These are phyloP conservation scores for Plasmodiophora brassicae DNA, from an alignment of 208 protist species.

Conservation along the genomic window DNA sequence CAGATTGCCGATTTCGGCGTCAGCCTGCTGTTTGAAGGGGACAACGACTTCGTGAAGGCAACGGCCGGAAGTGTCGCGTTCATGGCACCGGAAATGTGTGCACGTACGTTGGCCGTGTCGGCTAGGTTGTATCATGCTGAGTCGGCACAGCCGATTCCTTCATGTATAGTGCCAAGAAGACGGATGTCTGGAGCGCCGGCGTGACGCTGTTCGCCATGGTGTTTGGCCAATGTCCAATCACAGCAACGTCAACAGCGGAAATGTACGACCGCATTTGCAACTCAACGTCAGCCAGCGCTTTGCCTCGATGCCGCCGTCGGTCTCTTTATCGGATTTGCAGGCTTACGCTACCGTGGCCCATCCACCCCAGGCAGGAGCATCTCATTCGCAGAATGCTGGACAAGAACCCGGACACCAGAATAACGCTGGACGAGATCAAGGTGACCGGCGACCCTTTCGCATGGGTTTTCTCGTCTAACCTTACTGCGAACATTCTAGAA, in stretches of 20 bases:
- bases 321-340: not conserved
- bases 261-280: not conserved
- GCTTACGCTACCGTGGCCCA: not conserved
- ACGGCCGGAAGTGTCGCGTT: slow-evolving; percentile 13
- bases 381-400: not conserved
- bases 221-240: not conserved
- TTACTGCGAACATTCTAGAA: not conserved
- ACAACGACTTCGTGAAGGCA: not conserved
- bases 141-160: not conserved
- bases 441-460: not conserved
- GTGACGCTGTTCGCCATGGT: slow-evolving; percentile 4
- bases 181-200: slow-evolving; percentile 8
- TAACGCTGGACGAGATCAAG: not conserved
- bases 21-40: not conserved
- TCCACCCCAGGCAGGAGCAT: not conserved
- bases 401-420: not conserved
- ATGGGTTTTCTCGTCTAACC: not conserved
- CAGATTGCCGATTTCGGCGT: slow-evolving; percentile 25
- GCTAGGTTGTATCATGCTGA: not conserved
- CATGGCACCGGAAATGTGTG: not conserved
- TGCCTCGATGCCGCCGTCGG: not conserved
- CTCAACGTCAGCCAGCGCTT: not conserved
- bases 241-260: not conserved
- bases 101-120: not conserved
- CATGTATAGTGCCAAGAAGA: not conserved